Conservation (phyloP, 208 protist species). For the Polymyxa betae region DNA sequence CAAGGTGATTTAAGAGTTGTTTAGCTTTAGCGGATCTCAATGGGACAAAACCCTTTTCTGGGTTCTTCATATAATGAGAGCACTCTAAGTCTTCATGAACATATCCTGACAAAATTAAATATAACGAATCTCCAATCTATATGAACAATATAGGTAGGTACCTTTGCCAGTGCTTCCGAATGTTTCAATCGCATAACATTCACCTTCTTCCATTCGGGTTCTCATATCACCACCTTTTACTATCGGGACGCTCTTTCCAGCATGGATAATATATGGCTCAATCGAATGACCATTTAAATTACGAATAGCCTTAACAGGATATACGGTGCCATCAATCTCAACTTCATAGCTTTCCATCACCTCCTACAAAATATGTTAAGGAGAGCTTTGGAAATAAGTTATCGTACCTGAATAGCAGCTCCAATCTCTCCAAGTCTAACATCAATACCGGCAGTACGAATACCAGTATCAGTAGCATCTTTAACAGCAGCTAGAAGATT, state of each 20-base stretch:
- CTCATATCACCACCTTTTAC: constrained; percentile 86
- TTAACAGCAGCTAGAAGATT: constrained; percentile 88
- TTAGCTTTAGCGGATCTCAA: constrained; percentile 79
- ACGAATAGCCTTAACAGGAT: constrained; percentile 85
- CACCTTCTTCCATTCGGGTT: constrained; percentile 88
- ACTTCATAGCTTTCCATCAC: constrained; percentile 75
- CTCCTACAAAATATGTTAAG: constrained; percentile 59
- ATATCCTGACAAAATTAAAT: constrained; percentile 59
- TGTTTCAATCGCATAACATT: constrained; percentile 99
- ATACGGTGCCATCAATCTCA: constrained; percentile 71
- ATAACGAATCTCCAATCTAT: background rate
- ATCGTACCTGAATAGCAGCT: constrained; percentile 69
- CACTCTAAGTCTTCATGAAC: constrained; percentile 94
- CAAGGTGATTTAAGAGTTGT: constrained; percentile 85
- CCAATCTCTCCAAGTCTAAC: constrained; percentile 72
- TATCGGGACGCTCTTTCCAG: constrained; percentile 98
- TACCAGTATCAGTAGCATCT: constrained; percentile 96
- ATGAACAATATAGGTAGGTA: background rate
- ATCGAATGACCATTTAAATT: constrained; percentile 99
- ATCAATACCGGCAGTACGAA: constrained; percentile 78
- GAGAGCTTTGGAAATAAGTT: background rate
- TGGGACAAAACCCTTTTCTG: constrained; percentile 72
- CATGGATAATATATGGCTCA: constrained; percentile 94
- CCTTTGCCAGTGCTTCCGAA: constrained; percentile 94
- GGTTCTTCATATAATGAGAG: constrained; percentile 97